Base-by-base conservation (phyloP, 805 yeast genomes). In the Zygotorulaspora sp. region DNA sequence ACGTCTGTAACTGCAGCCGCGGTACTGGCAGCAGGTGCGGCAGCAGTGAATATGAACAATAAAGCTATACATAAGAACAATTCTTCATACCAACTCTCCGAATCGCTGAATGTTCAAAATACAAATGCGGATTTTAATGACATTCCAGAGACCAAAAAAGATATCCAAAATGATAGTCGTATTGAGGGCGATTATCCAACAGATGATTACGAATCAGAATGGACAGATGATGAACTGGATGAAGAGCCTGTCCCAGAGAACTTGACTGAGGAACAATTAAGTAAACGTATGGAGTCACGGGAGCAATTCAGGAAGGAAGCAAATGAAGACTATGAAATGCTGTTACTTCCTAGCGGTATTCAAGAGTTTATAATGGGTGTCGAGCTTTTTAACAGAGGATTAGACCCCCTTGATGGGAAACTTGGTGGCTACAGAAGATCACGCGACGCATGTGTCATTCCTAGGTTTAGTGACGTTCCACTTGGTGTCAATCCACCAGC, bases 291-390 rank as follows among this genome's bases (percentile, higher is more conserved):
- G 2, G 33, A 34, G 6, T 30, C 36, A 8, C 43, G 27, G 16
- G 34, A 45, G 4, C 25, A 31, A 8, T 30, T 58, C 16, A 47
- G 47, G 32, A 32, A 38, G 10, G 36, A 26, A 10, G 47, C 49
- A 17, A 13, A 34, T 11, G 35, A 45, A 10, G 51, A 57, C 36
- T 44, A 39, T 29, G 55, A 50, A 17, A 36, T 57, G 11, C 29
- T 61, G 9, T 19, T 41, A 4, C 41, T 61, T 19, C 64, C 65
- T 11, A 50, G 56, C 36, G 65, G 65, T 37, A 54, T 61, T 10
- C 61, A 61, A 37, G 62, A 61, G 35, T 52, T 52, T 22, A 52
- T 61, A n/a, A 49, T 61, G 54, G 56, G 61, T 11, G 50, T 46
- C 15, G 51, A 54, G 21, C 21, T 59, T 13, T 48, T 47, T 30